A percentile compares a stretch with the other conserved stretches of the same genome.
These are phyloP conservation scores for Fonsecaea nubica DNA, from an alignment of 2,329 filamentous ascomycete species.

Conservation along the genomic window DNA sequence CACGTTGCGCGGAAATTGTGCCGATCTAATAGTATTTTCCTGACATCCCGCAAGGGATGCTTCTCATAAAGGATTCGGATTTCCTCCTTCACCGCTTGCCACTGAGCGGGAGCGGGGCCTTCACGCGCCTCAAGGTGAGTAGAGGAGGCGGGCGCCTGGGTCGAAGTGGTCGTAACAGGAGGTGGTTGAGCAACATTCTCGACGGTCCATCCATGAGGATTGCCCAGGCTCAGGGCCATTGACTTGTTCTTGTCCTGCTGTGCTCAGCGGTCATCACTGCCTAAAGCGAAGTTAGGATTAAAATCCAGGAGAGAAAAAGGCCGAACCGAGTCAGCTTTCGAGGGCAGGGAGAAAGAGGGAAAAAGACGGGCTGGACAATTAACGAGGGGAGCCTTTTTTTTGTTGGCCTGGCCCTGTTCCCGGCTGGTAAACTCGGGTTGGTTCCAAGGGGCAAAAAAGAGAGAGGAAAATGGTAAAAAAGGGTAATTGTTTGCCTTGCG, in stretches of 20 bases:
- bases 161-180: slow-evolving; percentile 5
- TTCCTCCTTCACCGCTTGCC: slow-evolving; percentile 38
- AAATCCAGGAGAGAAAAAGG: background rate
- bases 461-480: slow-evolving; percentile 2
- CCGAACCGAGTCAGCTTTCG: slow-evolving; percentile 21
- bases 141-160: slow-evolving; percentile 14
- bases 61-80: slow-evolving; percentile 37
- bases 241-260: slow-evolving; percentile 28
- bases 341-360: slow-evolving; percentile 10
- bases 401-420: background rate
- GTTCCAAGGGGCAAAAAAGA: background rate
- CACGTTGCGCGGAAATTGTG: slow-evolving; percentile 41
- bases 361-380: slow-evolving; percentile 8
- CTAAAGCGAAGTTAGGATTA: slow-evolving; percentile 28
- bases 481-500: slow-evolving; percentile 28
- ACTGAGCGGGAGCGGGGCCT: slow-evolving; percentile 36
- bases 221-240: slow-evolving; percentile 34
- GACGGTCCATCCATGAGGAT: slow-evolving; percentile 26
- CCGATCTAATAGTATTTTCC: slow-evolving; percentile 33
- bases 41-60: slow-evolving; percentile 38
- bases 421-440: background rate
- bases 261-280: slow-evolving; percentile 34
- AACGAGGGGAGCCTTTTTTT: too few relatives aligned
- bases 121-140: slow-evolving; percentile 36
- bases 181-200: slow-evolving; percentile 30